phyloP scores from a whole-genome alignment of 2,329 filamentous ascomycete genomes.

The Xylaria sp. region DNA sequence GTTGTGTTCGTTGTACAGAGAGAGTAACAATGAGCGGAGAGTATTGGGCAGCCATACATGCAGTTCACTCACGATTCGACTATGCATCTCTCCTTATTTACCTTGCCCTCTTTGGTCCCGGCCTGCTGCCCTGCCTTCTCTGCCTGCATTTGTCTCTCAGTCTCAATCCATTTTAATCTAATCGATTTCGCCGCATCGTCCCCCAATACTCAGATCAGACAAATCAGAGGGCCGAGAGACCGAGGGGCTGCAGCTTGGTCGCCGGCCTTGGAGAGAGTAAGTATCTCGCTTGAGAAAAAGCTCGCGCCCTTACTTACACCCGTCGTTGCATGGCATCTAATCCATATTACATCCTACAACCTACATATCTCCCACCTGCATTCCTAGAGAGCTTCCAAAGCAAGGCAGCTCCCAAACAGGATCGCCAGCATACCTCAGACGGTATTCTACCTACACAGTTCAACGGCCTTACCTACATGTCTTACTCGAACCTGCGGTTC shows the following conservation, averaged over 20 bases:
- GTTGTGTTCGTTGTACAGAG: constrained; percentile 16
- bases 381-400: no score
- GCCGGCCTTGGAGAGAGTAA: background rate
- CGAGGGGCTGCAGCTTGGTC: background rate
- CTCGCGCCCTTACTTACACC: no score
- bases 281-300: background rate
- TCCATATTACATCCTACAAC: no score
- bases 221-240: background rate
- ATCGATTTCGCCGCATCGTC: background rate
- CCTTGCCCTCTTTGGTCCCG: background rate
- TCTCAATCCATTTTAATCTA: background rate
- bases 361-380: no score
- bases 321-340: no score
- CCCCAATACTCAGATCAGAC: background rate
- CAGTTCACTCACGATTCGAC: background rate
- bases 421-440: no score
- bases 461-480: no score
- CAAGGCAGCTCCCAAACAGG: no score
- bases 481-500: no score
- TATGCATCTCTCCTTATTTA: background rate
- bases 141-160: background rate
- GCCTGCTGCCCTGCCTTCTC: background rate
- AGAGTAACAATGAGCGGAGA: background rate
- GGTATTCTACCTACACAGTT: no score
- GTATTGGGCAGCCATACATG: constrained; percentile 21